Conservation (phyloP, 805 yeast genomes). For the Diddensiella santjacobensis region DNA sequence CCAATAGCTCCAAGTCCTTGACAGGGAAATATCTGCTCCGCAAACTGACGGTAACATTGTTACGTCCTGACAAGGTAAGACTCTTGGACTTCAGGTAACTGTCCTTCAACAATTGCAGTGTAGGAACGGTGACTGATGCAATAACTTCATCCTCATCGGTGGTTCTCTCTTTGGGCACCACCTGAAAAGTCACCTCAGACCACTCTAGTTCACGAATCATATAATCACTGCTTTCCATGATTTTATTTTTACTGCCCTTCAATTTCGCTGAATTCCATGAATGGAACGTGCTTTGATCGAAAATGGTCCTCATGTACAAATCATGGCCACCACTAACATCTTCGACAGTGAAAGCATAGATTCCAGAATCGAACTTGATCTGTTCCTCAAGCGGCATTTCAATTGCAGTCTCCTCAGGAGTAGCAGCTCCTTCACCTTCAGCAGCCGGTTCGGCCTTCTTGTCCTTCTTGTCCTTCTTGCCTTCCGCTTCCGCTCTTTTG, state of each 20-base stretch:
- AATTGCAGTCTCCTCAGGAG: conserved; percentile 40
- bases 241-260: conserved; percentile 31
- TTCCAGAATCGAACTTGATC: conserved; percentile 62
- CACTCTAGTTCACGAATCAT: conserved; percentile 71
- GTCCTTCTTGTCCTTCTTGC: conserved; percentile 26
- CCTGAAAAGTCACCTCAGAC: conserved; percentile 61
- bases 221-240: conserved; percentile 65
- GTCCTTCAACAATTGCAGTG: conserved; percentile 58
- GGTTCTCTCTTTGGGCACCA: conserved; percentile 47
- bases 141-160: conserved; percentile 53
- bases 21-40: conserved; percentile 81
- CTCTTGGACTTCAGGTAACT: conserved; percentile 61
- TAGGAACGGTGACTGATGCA: conserved; percentile 63
- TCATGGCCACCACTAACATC: conserved; percentile 57
- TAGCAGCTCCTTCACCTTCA: conserved; percentile 32
- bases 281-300: conserved; percentile 70
- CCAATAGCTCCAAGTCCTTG: conserved; percentile 51
- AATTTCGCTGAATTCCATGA: conserved; percentile 56
- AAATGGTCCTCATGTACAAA: conserved; percentile 66
- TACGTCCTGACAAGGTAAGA: conserved; percentile 48
- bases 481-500: conserved; percentile 10
- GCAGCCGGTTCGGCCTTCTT: conserved; percentile 23
- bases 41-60: conserved; percentile 44
- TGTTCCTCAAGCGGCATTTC: conserved; percentile 47
- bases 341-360: conserved; percentile 61